These are phyloP conservation scores for Penicillium daleae DNA, from an alignment of 495 filamentous ascomycete species.

Conservation along the genomic window DNA sequence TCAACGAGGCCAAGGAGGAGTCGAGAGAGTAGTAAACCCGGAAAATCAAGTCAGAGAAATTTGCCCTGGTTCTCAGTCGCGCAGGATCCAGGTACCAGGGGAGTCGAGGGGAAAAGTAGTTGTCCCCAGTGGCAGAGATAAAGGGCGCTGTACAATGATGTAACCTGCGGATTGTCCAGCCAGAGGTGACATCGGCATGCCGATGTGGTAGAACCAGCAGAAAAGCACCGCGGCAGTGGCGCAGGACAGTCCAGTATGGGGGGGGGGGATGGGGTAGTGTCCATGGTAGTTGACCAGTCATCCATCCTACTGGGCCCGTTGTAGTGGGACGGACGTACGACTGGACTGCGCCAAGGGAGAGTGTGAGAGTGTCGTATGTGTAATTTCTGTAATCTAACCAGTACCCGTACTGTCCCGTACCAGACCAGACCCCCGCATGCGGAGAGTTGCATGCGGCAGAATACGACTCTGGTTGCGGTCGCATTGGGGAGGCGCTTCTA, in stretches of 20 bases:
- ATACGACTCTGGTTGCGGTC: conserved; percentile 25
- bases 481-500: conserved; percentile 8
- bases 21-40: too few species aligned
- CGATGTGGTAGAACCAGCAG: conserved; percentile 27
- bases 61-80: background rate
- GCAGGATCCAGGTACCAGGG: conserved; percentile 1
- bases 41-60: background rate
- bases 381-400: conserved; percentile 1
- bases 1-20: background rate
- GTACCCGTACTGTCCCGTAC: background rate
- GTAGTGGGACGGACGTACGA: background rate
- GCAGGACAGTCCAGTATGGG: too few species aligned
- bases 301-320: background rate
- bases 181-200: conserved; percentile 34
- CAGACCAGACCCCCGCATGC: conserved; percentile 17
- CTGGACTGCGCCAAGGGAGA: too few species aligned
- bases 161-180: conserved; percentile 18
- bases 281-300: conserved; percentile 3
- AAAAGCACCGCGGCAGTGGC: conserved; percentile 5
- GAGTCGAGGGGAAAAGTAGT: background rate
- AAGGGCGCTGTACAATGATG: conserved; percentile 26
- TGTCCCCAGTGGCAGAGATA: background rate
- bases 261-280: background rate
- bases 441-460: conserved; percentile 19
- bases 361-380: background rate